phyloP scores from a whole-genome alignment of 352 stramenopile genomes.

The Phytopythium montanum region DNA sequence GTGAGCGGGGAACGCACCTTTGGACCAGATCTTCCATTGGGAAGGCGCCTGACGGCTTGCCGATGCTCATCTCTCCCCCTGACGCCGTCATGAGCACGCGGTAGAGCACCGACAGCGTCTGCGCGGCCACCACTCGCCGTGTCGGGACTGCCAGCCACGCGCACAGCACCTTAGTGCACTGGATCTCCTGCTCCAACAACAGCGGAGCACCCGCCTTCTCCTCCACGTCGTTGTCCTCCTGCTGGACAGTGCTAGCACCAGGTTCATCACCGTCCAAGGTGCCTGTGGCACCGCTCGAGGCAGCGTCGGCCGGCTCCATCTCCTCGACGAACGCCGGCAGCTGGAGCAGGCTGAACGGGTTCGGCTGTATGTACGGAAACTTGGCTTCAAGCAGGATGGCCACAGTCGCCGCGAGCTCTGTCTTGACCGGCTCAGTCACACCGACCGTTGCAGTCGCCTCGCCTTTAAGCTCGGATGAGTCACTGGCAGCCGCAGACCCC shows the following conservation, averaged over 20 bases:
- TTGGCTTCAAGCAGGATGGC: constrained; percentile 57
- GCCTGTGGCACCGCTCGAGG: background rate
- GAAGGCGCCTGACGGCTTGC: constrained; percentile 15
- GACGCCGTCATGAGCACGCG: constrained; percentile 18
- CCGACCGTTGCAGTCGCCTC: background rate
- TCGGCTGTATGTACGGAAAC: constrained; percentile 25
- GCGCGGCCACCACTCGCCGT: constrained; percentile 29
- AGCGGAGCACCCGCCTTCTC: constrained; percentile 21
- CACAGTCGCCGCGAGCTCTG: constrained; percentile 51
- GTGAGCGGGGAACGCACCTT: constrained; percentile 17
- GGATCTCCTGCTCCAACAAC: constrained; percentile 23
- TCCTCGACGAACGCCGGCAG: constrained; percentile 58
- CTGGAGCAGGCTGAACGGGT: constrained; percentile 47
- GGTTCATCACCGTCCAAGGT: constrained; percentile 1
- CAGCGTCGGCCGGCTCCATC: constrained; percentile 28
- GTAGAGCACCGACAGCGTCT: constrained; percentile 36
- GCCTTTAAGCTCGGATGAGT: constrained; percentile 6
- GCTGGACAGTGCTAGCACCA: background rate
- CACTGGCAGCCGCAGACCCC: constrained; percentile 7
- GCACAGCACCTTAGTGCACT: constrained; percentile 37
- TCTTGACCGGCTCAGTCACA: constrained; percentile 39
- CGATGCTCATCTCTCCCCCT: constrained; percentile 15
- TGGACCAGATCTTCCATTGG: constrained; percentile 26
- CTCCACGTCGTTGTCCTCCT: constrained; percentile 26
- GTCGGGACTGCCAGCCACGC: constrained; percentile 27